These are phyloP conservation scores for Aspergillus funiculosus DNA, from an alignment of 495 filamentous ascomycete genomes.

Conservation along the genomic window DNA sequence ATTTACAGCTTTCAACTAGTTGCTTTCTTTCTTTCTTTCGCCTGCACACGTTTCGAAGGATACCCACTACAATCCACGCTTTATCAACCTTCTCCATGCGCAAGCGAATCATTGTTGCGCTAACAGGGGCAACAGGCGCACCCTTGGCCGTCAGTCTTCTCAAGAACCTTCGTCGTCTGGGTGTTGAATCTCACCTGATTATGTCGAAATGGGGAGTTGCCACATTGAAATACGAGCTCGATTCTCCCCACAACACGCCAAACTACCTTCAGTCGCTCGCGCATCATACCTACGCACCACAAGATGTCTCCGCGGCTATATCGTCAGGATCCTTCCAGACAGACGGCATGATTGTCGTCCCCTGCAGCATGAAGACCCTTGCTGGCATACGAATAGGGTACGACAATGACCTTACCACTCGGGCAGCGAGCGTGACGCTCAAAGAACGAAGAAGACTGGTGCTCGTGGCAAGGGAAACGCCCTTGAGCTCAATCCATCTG, in stretches of 20 bases:
- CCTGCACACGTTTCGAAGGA: too few species aligned
- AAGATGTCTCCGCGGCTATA: conserved; percentile 34
- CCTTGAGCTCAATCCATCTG: conserved; percentile 42
- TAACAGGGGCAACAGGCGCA: conserved; percentile 40
- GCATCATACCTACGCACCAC: conserved; percentile 34
- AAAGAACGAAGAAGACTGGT: conserved; percentile 41
- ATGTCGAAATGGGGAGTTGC: conserved; percentile 41
- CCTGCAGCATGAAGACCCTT: conserved; percentile 40
- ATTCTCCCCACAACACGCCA: conserved; percentile 29
- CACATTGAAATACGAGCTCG: conserved; percentile 40
- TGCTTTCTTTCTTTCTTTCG: too few species aligned
- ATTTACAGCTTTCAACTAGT: too few species aligned
- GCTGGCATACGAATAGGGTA: conserved; percentile 27
- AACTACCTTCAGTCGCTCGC: conserved; percentile 32
- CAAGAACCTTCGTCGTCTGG: conserved; percentile 30
- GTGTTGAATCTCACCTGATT: conserved; percentile 40
- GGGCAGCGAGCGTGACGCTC: conserved; percentile 42
- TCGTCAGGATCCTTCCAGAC: conserved; percentile 33
- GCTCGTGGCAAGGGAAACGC: conserved; percentile 40
- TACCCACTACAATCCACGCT: too few species aligned
- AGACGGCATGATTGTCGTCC: conserved; percentile 39
- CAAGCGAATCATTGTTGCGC: conserved; percentile 32
- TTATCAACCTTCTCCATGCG: too few species aligned
- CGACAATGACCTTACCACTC: conserved; percentile 42
- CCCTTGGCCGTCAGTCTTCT: conserved; percentile 34